Evolutionary conservation across 495 filamentous ascomycete species (phyloP).

Genomic region (Alectoria sarmentosa): DNA sequence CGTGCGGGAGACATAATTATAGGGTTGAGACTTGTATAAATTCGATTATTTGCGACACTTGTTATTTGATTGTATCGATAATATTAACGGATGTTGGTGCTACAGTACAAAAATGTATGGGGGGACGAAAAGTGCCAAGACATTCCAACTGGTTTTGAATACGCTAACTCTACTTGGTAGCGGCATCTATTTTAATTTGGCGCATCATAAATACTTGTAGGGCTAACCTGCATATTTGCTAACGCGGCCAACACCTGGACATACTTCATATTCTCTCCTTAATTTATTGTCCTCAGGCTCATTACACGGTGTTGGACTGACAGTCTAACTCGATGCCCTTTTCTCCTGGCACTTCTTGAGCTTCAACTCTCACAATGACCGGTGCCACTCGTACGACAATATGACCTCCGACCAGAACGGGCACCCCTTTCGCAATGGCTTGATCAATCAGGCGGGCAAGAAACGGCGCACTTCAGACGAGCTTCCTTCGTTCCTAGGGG

Average conservation of each 20-base stretch:
- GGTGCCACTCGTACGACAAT: neutral
- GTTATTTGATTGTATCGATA: too few relatives aligned
- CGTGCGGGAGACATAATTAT: too few relatives aligned
- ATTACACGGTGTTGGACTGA: neutral
- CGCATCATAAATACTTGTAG: neutral
- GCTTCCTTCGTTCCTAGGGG: slow-evolving; percentile 11
- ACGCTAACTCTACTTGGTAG: too few relatives aligned
- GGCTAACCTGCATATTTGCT: neutral
- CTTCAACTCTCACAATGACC: slow-evolving; percentile 1
- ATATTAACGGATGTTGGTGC: too few relatives aligned
- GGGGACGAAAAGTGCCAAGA: too few relatives aligned
- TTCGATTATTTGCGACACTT: too few relatives aligned
- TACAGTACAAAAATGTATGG: too few relatives aligned
- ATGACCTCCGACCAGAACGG: slow-evolving; percentile 17
- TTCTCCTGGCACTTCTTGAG: neutral
- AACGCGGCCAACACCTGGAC: neutral
- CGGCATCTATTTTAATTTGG: too few relatives aligned
- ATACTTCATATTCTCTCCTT: neutral
- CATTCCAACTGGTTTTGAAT: too few relatives aligned
- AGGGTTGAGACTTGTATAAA: too few relatives aligned
- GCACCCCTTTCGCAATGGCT: slow-evolving; percentile 16
- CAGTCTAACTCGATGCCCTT: neutral
- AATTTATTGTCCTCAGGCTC: neutral
- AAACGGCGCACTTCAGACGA: slow-evolving; percentile 23
- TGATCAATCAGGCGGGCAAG: slow-evolving; percentile 17